Evolutionary conservation across 2,329 filamentous ascomycete species (phyloP).

Genomic region (Nakataea oryzae): DNA sequence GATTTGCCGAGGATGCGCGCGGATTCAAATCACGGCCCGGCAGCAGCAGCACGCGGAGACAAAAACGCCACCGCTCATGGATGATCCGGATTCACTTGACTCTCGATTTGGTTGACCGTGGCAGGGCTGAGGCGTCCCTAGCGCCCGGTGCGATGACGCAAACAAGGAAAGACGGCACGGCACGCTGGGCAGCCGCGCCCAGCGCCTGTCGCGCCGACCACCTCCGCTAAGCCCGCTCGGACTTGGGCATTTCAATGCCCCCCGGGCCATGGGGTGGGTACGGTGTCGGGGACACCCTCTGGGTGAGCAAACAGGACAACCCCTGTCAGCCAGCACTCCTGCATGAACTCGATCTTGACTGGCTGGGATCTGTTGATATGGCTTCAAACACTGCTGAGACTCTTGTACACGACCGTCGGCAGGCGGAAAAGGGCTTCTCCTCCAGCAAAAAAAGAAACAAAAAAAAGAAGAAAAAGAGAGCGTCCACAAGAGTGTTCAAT

Average conservation of each 20-base stretch:
- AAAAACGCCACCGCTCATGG: neutral
- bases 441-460: no score
- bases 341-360: neutral
- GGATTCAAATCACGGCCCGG: neutral
- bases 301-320: no score
- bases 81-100: neutral
- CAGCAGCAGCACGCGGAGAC: neutral
- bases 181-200: neutral
- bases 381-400: neutral
- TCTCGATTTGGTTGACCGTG: neutral
- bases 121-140: no score
- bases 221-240: no score
- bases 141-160: neutral
- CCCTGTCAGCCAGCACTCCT: neutral
- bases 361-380: neutral
- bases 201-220: neutral
- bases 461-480: no score
- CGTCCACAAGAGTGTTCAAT: neutral
- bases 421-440: neutral
- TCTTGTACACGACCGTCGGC: neutral
- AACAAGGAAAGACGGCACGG: neutral
- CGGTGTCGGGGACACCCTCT: neutral
- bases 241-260: neutral
- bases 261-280: neutral
- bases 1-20: neutral